Evolutionary conservation across 495 filamentous ascomycete genomes (phyloP), one percentile per base, ranked within the genome.

Genomic region (Chaetomidium leptoderma): DNA sequence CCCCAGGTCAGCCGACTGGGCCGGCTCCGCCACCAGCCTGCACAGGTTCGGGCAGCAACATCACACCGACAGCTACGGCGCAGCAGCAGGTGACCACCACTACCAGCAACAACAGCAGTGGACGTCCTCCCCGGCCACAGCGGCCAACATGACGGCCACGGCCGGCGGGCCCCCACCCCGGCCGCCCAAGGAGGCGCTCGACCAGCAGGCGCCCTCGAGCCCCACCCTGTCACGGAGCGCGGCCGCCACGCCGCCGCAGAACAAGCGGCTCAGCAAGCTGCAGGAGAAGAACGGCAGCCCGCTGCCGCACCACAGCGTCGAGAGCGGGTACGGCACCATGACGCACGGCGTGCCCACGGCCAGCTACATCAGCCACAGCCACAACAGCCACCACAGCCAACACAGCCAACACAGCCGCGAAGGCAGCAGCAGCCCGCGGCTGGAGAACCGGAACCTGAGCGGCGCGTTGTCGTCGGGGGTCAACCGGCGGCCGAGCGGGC

Each of bases 1-100:
- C 26, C 89, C 87, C 2, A 81, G 76, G 53, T 88, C 87, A 1
- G 83, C 89, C 14, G 84, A 87, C 58, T 96, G 88, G 86, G 84
- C 79, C 49, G 83, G 84, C 42, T 79, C 76, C 5, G 83, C 78
- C 37, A 85, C 83, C 53, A 74, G 70, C 51, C 71, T 83, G 19
- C 52, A 72, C 62, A 67, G 72, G 24, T 72, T 77, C 61, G 57
- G 69, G 7, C 53, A 56, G 16, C 40, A 74, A 44, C 55, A 64
- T 47, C 69, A 76, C 53, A 67, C 74, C 16, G 79, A 81, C 61
- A 77, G 73, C 60, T 72, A 74, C 57, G 74, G 68, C 33, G 66
- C 55, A 43, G 66, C 54, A 37, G 63, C 43, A 5, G 29, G 29
- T 57, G 67, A 48, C 47, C 56, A 57, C 33, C 69, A 72, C 53